phyloP scores from a whole-genome alignment of 768 basidiomycete genomes.

The Lentinus tigrinus region DNA sequence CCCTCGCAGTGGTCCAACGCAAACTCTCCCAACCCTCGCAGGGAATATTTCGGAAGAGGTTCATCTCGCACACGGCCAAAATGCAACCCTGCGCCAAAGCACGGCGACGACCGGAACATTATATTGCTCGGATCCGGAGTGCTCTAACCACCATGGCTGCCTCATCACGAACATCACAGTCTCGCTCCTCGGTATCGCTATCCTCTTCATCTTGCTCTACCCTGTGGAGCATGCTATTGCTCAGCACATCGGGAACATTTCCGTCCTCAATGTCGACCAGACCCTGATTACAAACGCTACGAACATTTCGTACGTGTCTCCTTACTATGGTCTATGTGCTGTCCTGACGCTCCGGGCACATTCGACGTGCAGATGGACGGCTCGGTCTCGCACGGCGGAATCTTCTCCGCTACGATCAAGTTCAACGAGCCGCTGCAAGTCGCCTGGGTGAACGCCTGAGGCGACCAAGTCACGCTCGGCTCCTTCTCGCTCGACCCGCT shows the following conservation, averaged over 20 bases:
- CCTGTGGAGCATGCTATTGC: constrained; percentile 67
- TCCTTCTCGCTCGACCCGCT: constrained; percentile 48
- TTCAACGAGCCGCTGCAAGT: constrained; percentile 60
- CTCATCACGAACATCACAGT: constrained; percentile 53
- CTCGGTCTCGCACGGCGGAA: constrained; percentile 63
- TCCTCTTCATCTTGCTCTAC: constrained; percentile 69
- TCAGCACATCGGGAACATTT: constrained; percentile 59
- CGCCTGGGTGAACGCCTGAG: constrained; percentile 52
- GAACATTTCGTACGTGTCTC: constrained; percentile 53
- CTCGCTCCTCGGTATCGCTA: constrained; percentile 52
- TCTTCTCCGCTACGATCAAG: constrained; percentile 59
- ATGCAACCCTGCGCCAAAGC: too few relatives aligned
- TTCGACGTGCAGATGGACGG: constrained; percentile 54
- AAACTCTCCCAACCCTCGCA: too few relatives aligned
- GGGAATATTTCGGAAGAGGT: too few relatives aligned
- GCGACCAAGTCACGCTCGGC: constrained; percentile 51
- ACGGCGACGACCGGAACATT: too few relatives aligned
- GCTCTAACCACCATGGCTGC: too few relatives aligned
- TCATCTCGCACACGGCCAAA: too few relatives aligned
- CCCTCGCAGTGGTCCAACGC: too few relatives aligned
- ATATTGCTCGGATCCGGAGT: too few relatives aligned
- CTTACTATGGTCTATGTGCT: background rate
- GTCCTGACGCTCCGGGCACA: constrained; percentile 31
- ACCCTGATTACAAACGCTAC: constrained; percentile 51
- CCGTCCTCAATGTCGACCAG: constrained; percentile 50